Base-by-base conservation (phyloP, 257 asterid genomes). In the Capsicum rhomboideum region DNA sequence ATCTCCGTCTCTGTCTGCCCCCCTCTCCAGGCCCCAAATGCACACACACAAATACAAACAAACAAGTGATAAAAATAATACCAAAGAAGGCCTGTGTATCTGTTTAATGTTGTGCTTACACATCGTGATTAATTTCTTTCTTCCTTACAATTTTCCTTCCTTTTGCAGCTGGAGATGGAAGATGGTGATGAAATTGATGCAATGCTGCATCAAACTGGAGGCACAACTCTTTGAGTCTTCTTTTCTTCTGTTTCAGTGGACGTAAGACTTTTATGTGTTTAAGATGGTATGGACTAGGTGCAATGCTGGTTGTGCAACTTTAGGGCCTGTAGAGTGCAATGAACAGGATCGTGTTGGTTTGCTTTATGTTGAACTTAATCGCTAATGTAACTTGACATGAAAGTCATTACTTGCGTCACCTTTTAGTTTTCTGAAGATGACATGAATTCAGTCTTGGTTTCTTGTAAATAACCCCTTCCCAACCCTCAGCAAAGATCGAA, bases 101-200 rank as follows among this genome's bases (percentile, higher is more conserved):
- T 46, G 59, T 31, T 74, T 14, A 7, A 23, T 74, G 13, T 46
- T 74, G 42, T 23, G 23, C 42, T 23, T 74, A 7, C n/a, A 74
- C 59, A 74, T 46, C 8, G 5, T 23, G 42, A 50, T 55, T 20
- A 17, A 23, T 58, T 21, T 55, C 8, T 56, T n/a, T 8, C 1
- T 44, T n/a, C 37, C 67, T 56, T 80, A 44, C 31, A 16, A 37
- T n/a, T 34, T 37, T 58, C 53, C 58, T 80, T 56, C 75, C 54
- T 66, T 78, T 56, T 81, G 59, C 87, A 87, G 87, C 85, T 87
- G 31, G 89, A 87, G 83, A 87, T 87, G 87, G 87, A 87, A 82
- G 89, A 87, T 44, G 89, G 85, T 44, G 87, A 86, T 55, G 87
- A 84, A 68, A 81, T 87, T 68, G 89, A 84, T 53, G 89, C 89